Base-by-base conservation (phyloP, 2,329 filamentous ascomycete genomes). In the Aspergillus puulaauensis region DNA sequence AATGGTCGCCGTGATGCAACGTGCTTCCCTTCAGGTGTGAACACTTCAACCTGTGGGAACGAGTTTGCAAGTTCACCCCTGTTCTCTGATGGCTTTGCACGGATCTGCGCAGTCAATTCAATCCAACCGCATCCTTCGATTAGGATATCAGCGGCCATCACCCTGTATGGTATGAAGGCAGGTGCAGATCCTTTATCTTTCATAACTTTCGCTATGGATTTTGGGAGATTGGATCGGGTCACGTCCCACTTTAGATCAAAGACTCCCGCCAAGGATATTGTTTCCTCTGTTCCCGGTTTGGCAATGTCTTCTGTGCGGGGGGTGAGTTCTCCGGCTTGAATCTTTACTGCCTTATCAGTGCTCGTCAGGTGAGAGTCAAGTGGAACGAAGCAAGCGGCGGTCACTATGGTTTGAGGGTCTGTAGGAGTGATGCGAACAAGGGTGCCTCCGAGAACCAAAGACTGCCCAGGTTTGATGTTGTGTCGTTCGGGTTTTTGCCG, bases 121-220 rank as follows among this genome's bases (percentile, higher is more conserved):
- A 99, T 83, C 90, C 96, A 99, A 7, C 95, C 95, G 24, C 92
- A 88, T 2, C 95, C 92, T 72, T 98, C 93, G 50, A 99, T 86
- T 14, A 99, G 78, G 23, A 99, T 86, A 70, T 99, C 96, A 0
- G 88, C 83, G 8, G 89, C 86, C 59, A 95, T 82, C 2, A 98
- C 86, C 14, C 85, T 83, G 74, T 93, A 99, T 0, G 92, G 91
- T 4, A 98, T 78, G 6, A 66, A 57, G 21, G 69, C 66, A 0
- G 68, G 59, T 6, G 67, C 64, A 15, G 81, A 78, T 2, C 90
- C 86, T 0, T 89, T 82, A 56, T 84, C 86, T 88, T 78, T 40
- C 82, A 86, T 45, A 82, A 82, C 2, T 85, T 89, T 84, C 33
- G 82, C 79, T 3, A 89, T 90, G 41, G 93, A 74, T 0, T 90